Percentiles rank a stretch among this genome's conserved stretches.
Conservation (phyloP, 768 basidiomycete genomes). For the Amanita phalloides region DNA sequence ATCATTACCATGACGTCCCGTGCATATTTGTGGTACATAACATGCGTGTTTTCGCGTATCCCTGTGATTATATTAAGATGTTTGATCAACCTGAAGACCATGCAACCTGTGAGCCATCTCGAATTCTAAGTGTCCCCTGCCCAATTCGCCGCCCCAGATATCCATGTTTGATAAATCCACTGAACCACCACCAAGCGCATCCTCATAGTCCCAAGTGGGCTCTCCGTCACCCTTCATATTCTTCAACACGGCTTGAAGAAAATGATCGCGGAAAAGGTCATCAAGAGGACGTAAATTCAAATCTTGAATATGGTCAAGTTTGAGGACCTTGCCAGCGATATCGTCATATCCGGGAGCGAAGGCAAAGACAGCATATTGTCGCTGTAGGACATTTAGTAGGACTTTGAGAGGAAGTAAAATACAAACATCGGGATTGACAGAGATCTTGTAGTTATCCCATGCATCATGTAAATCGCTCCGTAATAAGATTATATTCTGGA, state of each 20-base stretch:
- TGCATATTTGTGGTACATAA: no score
- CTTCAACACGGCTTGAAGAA: neutral
- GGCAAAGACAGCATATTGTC: neutral
- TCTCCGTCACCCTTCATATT: conserved; percentile 1
- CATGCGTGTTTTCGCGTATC: no score
- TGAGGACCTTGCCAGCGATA: neutral
- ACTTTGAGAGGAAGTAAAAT: neutral
- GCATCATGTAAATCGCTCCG: neutral
- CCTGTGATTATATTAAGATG: no score
- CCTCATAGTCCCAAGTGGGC: neutral
- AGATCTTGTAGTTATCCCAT: neutral
- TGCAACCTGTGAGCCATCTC: conserved; percentile 15
- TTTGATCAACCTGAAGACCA: no score
- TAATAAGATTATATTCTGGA: neutral
- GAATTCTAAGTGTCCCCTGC: conserved; percentile 15
- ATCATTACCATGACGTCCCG: no score
- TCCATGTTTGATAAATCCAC: neutral
- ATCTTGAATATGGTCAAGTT: no score
- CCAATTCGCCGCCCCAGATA: conserved; percentile 11
- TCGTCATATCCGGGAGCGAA: neutral
- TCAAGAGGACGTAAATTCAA: neutral
- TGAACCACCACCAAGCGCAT: neutral
- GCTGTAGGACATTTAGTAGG: neutral
- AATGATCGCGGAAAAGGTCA: neutral
- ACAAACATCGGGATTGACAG: conserved; percentile 1